Conservation (phyloP, 2,329 filamentous ascomycete species). For the Ascochyta viciae-villosae region DNA sequence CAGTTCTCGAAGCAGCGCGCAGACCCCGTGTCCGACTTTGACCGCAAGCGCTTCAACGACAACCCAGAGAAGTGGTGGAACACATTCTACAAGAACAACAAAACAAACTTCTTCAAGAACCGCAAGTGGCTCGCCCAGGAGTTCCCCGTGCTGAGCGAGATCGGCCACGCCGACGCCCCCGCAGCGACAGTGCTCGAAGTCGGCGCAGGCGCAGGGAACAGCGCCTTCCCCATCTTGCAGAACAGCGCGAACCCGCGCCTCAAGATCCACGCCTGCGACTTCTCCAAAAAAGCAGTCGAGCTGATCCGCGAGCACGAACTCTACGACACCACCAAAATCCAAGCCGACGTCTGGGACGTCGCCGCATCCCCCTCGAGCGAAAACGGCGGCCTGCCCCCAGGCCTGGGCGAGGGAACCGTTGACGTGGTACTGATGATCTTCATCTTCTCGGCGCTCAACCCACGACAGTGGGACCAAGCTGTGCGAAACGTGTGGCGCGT, state of each 20-base stretch:
- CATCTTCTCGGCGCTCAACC: conserved; percentile 91
- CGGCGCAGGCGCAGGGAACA: conserved; percentile 94
- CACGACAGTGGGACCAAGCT: conserved; percentile 81
- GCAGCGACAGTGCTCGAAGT: conserved; percentile 81
- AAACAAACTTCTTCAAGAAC: conserved; percentile 97
- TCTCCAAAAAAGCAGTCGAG: conserved; percentile 92
- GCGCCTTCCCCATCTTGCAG: conserved; percentile 87
- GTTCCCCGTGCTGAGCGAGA: conserved; percentile 83
- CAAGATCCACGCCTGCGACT: conserved; percentile 93
- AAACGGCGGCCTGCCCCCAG: conserved; percentile 71
- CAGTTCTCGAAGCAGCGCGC: conserved; percentile 87
- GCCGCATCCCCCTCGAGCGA: conserved; percentile 59
- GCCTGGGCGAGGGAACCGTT: conserved; percentile 77
- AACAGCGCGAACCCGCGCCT: conserved; percentile 83
- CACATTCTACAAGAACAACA: conserved; percentile 97
- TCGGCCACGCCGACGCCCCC: conserved; percentile 75
- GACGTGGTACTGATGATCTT: conserved; percentile 96
- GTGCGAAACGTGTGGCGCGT: conserved; percentile 81
- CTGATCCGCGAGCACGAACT: conserved; percentile 83
- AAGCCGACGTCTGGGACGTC: conserved; percentile 95
- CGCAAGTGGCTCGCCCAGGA: conserved; percentile 97
- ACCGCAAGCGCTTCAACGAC: conserved; percentile 87
- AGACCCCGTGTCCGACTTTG: conserved; percentile 89
- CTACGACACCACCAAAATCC: conserved; percentile 75
- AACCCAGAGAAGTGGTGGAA: conserved; percentile 98